Evolutionary conservation across 208 protist species (phyloP).

Genomic region (Jaenimonas drosophilae): DNA sequence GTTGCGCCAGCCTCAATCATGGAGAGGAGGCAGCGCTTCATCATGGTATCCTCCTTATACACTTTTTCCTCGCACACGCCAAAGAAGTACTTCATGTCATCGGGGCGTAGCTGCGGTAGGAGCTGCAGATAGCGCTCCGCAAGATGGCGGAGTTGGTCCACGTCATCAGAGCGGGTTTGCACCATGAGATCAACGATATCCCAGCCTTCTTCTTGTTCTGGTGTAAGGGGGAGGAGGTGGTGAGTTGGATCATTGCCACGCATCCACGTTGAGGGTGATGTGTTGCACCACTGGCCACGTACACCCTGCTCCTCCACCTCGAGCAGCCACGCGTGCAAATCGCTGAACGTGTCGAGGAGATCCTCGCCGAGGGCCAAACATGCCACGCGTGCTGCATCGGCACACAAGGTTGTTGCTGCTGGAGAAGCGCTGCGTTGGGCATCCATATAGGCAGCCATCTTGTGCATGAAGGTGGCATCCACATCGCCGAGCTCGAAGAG

Average conservation of each 20-base stretch:
- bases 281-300: slow-evolving; percentile 26
- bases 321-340: slow-evolving; percentile 33
- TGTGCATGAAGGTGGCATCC: not conserved
- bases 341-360: slow-evolving; percentile 29
- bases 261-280: slow-evolving; percentile 69
- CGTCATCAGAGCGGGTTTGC: slow-evolving; percentile 40
- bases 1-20: slow-evolving; percentile 35
- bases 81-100: slow-evolving; percentile 84
- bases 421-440: not conserved
- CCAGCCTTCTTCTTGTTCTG: slow-evolving; percentile 44
- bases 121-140: slow-evolving; percentile 47
- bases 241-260: slow-evolving; percentile 61
- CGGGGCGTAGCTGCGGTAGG: slow-evolving; percentile 46
- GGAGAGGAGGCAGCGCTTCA: slow-evolving; percentile 54
- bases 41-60: slow-evolving; percentile 72
- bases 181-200: slow-evolving; percentile 66
- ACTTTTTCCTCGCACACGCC: slow-evolving; percentile 78
- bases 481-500: slow-evolving; percentile 1
- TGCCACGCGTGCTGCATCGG: slow-evolving; percentile 12
- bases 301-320: slow-evolving; percentile 21
- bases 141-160: slow-evolving; percentile 18
- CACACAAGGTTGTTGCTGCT: slow-evolving; percentile 21
- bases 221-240: slow-evolving; percentile 37
- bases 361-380: slow-evolving; percentile 32
- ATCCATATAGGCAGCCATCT: not conserved